Conservation (phyloP, 495 filamentous ascomycete genomes). For the Cercophora scortea region DNA sequence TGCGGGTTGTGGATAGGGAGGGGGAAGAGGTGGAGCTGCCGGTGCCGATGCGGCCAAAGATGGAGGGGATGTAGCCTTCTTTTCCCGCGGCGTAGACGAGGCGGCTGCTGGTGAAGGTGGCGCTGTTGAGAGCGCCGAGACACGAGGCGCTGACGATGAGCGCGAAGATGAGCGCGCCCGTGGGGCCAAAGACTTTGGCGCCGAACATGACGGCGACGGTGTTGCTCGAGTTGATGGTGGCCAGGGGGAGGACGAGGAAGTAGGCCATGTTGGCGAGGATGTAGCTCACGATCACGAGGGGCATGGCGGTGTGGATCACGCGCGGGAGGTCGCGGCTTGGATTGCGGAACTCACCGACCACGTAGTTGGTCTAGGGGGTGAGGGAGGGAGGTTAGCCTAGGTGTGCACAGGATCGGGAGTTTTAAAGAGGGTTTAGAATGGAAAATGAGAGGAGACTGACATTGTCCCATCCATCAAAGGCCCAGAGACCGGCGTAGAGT, state of each 20-base stretch:
- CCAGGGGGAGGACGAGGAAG: slow-evolving; percentile 85
- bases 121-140: slow-evolving; percentile 87
- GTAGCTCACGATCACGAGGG: slow-evolving; percentile 84
- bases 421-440: background rate
- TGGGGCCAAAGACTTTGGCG: slow-evolving; percentile 75
- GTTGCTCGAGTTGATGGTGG: slow-evolving; percentile 72
- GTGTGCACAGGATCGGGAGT: too few species aligned
- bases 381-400: background rate
- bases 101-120: slow-evolving; percentile 87
- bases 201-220: slow-evolving; percentile 95
- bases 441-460: slow-evolving; percentile 42
- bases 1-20: slow-evolving; percentile 45
- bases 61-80: slow-evolving; percentile 81
- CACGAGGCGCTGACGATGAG: slow-evolving; percentile 83
- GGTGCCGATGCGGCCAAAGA: slow-evolving; percentile 80
- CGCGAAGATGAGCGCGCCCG: slow-evolving; percentile 77
- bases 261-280: slow-evolving; percentile 86
- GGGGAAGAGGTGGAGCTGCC: slow-evolving; percentile 32
- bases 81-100: slow-evolving; percentile 92
- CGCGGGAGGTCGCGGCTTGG: slow-evolving; percentile 84
- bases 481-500: slow-evolving; percentile 92
- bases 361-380: slow-evolving; percentile 75
- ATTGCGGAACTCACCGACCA: slow-evolving; percentile 91
- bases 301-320: slow-evolving; percentile 95
- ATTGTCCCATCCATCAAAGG: slow-evolving; percentile 98